phyloP scores from a whole-genome alignment of 768 basidiomycete genomes.

The Infundibulicybe gibba region DNA sequence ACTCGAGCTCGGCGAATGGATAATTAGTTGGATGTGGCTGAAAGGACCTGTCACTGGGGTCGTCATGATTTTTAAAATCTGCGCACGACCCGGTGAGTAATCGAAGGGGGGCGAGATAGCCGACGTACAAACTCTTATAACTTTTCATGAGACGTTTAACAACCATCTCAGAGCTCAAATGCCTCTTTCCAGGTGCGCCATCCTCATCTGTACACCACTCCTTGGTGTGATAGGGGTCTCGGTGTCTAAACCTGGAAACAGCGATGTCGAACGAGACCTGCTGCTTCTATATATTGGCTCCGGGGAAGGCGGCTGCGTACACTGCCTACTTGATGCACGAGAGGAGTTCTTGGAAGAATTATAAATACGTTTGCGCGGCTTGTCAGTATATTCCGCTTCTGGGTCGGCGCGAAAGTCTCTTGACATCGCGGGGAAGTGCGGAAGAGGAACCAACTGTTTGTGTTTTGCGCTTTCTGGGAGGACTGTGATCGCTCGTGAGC shows the following conservation, averaged over 20 bases:
- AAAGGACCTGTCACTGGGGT: conserved; percentile 61
- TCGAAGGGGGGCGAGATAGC: not conserved
- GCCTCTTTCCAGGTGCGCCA: conserved; percentile 45
- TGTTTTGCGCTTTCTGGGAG: conserved; percentile 31
- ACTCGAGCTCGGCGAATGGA: conserved; percentile 73
- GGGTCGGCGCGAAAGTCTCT: conserved; percentile 27
- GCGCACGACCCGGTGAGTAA: not conserved
- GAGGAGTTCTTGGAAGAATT: conserved; percentile 34
- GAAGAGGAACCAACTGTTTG: conserved; percentile 7
- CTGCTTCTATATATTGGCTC: conserved; percentile 56
- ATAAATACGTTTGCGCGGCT: conserved; percentile 22
- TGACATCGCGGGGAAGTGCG: conserved; percentile 33
- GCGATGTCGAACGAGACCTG: conserved; percentile 64
- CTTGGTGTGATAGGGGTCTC: conserved; percentile 33
- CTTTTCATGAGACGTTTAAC: conserved; percentile 60
- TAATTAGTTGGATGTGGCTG: conserved; percentile 56
- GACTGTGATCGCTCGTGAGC: conserved; percentile 19
- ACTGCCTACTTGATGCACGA: conserved; percentile 40
- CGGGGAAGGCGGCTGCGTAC: conserved; percentile 37
- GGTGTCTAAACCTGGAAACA: conserved; percentile 37
- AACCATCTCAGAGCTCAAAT: conserved; percentile 63
- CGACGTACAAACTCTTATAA: conserved; percentile 66
- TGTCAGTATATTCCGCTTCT: conserved; percentile 16
- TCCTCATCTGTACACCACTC: conserved; percentile 49
- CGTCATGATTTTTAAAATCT: conserved; percentile 72